Evolutionary conservation across 805 yeast species (phyloP), one percentile per base, ranked within the genome.

Genomic region (Suhomyces sp.): DNA sequence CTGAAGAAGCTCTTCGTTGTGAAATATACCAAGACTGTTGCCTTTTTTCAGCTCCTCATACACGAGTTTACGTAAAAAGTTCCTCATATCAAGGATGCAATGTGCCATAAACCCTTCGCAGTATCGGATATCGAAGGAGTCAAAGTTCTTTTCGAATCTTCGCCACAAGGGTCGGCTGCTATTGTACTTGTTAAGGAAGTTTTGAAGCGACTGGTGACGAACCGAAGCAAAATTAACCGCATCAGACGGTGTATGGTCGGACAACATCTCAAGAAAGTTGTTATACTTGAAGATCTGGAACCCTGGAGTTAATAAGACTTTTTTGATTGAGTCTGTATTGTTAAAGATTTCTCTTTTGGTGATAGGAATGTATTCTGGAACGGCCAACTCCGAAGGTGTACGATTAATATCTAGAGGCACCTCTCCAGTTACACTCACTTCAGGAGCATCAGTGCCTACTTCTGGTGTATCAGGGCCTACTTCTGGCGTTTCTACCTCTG

Each of bases 1-100:
- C 54, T 74, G 78, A 24, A 73, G 57, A n/a, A 74, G 53, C 49
- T 74, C 78, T 56, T 74, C 79, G 46, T 60, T 56, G 36, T 60
- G 56, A 31, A 54, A 40, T 3, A 61, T 47, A 2, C 57, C 49
- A n/a, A 48, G 44, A 7, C 29, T 24, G 6, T 31, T 51, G 2
- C 40, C 33, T 4, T 48, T 42, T 12, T 17, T 42, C 10, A 54
- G 49, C 36, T 59, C 61, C 5, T 46, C 51, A 29, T 45, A 56
- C 35, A 72, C 66, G 8, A 71, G 49, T 22, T 54, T 47, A 9
- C 77, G 57, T 22, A 74, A 41, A 44, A 70, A 64, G 3, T 55
- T 47, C 22, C 77, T 62, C 38, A 66, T 58, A 7, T 57, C 52
- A 13, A 72, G 54, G 71, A 57, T 49, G 68, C 67, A 45, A 19